These are phyloP conservation scores for Amanita pallidorosea DNA, from an alignment of 768 basidiomycete species.

Conservation along the genomic window DNA sequence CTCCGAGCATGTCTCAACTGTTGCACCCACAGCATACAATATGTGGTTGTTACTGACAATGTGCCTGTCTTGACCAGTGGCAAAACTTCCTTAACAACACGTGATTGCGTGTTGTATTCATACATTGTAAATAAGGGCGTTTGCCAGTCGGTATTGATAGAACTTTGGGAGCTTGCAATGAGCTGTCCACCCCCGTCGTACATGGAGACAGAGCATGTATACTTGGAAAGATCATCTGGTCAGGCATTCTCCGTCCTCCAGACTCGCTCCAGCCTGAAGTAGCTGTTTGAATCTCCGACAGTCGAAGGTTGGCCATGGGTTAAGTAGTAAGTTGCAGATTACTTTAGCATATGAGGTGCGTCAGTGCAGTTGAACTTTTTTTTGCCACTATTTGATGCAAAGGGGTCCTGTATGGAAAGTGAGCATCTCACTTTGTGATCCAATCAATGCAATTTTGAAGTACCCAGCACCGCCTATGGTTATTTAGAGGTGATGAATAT, in stretches of 20 bases:
- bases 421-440: not conserved
- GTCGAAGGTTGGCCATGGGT: not conserved
- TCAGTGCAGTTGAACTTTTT: not conserved
- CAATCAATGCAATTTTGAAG: not conserved
- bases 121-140: not conserved
- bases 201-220: not conserved
- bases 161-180: not conserved
- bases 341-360: not conserved
- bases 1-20: not conserved
- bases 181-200: not conserved
- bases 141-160: not conserved
- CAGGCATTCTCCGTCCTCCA: not conserved
- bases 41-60: not conserved
- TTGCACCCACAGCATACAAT: not conserved
- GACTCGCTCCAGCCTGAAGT: not conserved
- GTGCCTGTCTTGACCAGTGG: not conserved
- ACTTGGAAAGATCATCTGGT: not conserved
- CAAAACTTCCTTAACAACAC: not conserved
- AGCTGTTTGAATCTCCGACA: not conserved
- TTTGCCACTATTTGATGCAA: not conserved
- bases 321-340: not conserved
- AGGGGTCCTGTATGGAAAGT: not conserved
- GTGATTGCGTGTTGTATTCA: not conserved
- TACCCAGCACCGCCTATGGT: not conserved
- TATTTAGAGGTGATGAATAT: not conserved